These are phyloP conservation scores for Apiospora marii DNA, from an alignment of 2,329 filamentous ascomycete species.

Conservation along the genomic window DNA sequence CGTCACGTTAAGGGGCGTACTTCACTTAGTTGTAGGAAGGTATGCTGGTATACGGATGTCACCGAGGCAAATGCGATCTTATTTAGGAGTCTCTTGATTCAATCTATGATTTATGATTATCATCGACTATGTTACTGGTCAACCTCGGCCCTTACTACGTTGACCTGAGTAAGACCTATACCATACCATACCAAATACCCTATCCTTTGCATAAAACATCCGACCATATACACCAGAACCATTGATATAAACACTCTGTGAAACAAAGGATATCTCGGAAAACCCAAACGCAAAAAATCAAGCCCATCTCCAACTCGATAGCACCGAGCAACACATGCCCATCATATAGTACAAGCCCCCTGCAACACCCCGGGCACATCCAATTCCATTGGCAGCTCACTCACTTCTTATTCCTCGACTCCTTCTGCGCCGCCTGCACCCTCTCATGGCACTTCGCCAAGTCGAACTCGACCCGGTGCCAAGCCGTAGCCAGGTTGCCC, in stretches of 20 bases:
- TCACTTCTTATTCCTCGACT: not conserved
- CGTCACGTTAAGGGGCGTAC: not conserved
- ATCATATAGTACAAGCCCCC: not conserved
- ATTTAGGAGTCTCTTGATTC: not conserved
- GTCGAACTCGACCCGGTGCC: constrained; percentile 62
- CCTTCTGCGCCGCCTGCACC: not conserved
- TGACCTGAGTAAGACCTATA: not conserved
- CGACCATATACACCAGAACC: not conserved
- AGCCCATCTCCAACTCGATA: not conserved
- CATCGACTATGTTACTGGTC: not conserved
- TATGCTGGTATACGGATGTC: not conserved
- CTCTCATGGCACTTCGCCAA: constrained; percentile 26
- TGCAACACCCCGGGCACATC: not conserved
- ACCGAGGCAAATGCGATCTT: not conserved
- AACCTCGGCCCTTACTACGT: not conserved
- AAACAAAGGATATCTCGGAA: constrained; percentile 19
- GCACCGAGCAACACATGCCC: not conserved
- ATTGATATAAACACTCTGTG: not conserved
- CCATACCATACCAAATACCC: not conserved
- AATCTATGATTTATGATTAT: not conserved
- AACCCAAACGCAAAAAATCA: not conserved
- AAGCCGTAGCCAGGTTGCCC: constrained; percentile 72
- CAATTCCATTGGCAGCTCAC: not conserved
- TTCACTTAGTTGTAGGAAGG: not conserved
- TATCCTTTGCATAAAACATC: not conserved